Percentiles rank a stretch among this genome's conserved stretches.
These are phyloP conservation scores for Fragaria iinumae DNA, from an alignment of 306 rosid genomes.

Conservation along the genomic window DNA sequence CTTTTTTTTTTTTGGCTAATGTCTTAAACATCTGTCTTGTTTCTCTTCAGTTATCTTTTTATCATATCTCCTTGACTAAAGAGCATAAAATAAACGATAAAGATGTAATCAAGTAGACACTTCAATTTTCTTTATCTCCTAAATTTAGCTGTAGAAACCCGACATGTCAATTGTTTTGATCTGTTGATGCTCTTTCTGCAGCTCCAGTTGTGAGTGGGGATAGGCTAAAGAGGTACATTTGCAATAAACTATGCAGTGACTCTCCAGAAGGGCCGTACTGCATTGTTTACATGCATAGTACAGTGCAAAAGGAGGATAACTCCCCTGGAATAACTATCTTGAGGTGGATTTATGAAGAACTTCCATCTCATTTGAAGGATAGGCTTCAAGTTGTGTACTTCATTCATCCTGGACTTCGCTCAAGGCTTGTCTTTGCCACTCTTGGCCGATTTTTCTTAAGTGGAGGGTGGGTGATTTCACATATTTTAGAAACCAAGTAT, in stretches of 20 bases:
- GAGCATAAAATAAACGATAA: background rate
- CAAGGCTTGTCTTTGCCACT: conserved; percentile 79
- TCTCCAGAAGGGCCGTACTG: conserved; percentile 74
- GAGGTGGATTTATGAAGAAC: conserved; percentile 96
- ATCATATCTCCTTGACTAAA: background rate
- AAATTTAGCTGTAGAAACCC: background rate
- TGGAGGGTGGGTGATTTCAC: conserved; percentile 70
- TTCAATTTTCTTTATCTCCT: background rate
- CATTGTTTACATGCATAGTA: conserved; percentile 77
- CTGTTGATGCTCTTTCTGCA: conserved; percentile 34
- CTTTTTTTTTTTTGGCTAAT: background rate
- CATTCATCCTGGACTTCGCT: conserved; percentile 86
- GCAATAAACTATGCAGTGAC: conserved; percentile 69
- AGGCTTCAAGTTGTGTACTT: conserved; percentile 82
- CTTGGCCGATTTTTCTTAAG: conserved; percentile 81
- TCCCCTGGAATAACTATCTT: conserved; percentile 89
- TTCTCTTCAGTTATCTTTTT: background rate
- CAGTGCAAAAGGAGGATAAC: conserved; percentile 84
- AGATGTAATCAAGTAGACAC: background rate
- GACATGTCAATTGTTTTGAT: conserved; percentile 2
- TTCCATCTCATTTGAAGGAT: conserved; percentile 67
- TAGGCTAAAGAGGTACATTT: conserved; percentile 73
- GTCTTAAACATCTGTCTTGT: background rate
- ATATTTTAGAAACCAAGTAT: background rate
- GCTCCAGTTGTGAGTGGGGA: conserved; percentile 74